These are phyloP conservation scores for Acanthamoeba sp. DNA, from an alignment of 208 protist species.

Conservation along the genomic window DNA sequence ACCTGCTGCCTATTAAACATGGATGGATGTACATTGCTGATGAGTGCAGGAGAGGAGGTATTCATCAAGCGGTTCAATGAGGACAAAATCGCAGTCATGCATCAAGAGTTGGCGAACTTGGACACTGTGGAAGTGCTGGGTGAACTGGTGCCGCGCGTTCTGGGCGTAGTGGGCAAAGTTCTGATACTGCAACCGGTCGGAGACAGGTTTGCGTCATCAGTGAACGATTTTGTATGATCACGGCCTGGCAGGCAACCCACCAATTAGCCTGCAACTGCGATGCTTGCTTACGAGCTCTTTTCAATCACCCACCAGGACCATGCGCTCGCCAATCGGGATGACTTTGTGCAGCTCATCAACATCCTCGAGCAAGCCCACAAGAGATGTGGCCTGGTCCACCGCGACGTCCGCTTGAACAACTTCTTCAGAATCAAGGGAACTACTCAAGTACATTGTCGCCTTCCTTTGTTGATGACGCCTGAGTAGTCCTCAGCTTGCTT, in stretches of 20 bases:
- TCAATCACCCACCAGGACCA: neutral
- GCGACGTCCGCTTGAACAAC: neutral
- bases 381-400: neutral
- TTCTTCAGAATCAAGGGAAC: neutral
- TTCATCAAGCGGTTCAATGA: neutral
- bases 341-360: neutral
- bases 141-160: neutral
- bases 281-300: neutral
- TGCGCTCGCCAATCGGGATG: neutral
- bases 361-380: neutral
- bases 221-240: neutral
- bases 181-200: neutral
- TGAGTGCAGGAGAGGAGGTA: neutral
- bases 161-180: neutral
- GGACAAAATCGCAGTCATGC: too few relatives aligned
- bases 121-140: neutral
- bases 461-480: neutral
- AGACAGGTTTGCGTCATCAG: neutral
- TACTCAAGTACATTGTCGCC: neutral
- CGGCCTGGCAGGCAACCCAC: neutral
- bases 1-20: neutral
- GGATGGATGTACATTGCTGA: too few relatives aligned
- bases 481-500: neutral
- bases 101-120: neutral
- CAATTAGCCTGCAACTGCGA: neutral